Conservation (phyloP, 2,329 filamentous ascomycete genomes). For the Zelopaecilomyces penicillatus region DNA sequence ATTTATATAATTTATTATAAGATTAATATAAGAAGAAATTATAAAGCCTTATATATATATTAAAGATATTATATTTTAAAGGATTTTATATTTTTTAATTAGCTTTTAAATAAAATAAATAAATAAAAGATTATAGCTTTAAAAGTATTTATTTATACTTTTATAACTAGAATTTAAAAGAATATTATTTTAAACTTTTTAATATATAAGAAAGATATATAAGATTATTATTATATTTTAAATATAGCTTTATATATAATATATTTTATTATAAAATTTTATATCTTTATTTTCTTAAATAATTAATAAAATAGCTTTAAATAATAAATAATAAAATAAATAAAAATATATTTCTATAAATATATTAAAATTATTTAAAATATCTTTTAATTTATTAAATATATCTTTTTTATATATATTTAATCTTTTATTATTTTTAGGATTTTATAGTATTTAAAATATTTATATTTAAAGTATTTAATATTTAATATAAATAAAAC, state of each 20-base stretch:
- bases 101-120: background rate
- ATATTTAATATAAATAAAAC: background rate
- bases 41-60: no score
- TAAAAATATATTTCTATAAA: background rate
- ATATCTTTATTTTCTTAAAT: background rate
- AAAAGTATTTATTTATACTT: background rate
- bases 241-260: background rate
- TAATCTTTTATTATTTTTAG: background rate
- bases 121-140: background rate
- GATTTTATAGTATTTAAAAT: background rate
- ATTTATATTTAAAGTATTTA: background rate
- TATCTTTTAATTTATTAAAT: background rate
- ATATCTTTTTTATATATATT: background rate
- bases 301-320: background rate
- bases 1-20: background rate
- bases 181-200: no score
- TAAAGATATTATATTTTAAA: no score
- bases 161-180: no score
- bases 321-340: background rate
- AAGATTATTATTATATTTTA: background rate
- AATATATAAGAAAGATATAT: no score
- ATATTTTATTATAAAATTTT: background rate
- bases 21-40: no score
- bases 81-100: background rate
- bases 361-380: background rate